Base-by-base conservation (phyloP, 352 stramenopile species). In the Pythium coloratum region DNA sequence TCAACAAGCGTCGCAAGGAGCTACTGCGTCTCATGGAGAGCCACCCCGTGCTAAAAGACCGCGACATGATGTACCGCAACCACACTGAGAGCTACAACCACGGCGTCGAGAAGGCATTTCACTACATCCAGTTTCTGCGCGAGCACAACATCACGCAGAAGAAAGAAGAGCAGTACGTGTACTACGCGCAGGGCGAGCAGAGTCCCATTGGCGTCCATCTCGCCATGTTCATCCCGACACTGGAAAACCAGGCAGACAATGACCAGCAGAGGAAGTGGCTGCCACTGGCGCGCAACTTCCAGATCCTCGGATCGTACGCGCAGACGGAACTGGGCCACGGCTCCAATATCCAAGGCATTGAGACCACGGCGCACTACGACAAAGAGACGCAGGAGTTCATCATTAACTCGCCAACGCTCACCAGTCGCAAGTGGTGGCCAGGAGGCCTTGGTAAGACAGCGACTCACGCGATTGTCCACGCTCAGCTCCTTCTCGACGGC, bases 321-420 rank as follows among this genome's bases (percentile, higher is more conserved):
- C 96, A 99, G 75, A 99, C 96, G 0, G 96, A 99, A 70, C 72
- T 99, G 1, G 96, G 95, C 34, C 96, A 99, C 73, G 95, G 95
- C 14, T 96, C 80, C 40, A 98, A 99, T 69, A 79, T 95, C 10
- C 80, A 91, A 55, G 88, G 82, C 1, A 77, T 98, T 18, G 89
- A 98, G 76, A 99, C 96, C 1, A 97, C 89, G 1, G 97, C 96
- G 0, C 94, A 79, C 4, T 99, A 97, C 75, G 72, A 98, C 44
- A 86, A 88, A 51, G 72, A 82, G 30, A 83, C 77, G 3, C 86
- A 98, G 61, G 92, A 98, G 76, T 99, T 96, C 67, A 78, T 98
- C 28, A 88, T 99, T 57, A 71, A 99, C 77, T 97, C 92, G 8
- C 97, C 97, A 0, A 98, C 95, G 13, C 64, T 99, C 28, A 98